Conservation (phyloP, 2,329 filamentous ascomycete genomes). For the Diaporthe eres region DNA sequence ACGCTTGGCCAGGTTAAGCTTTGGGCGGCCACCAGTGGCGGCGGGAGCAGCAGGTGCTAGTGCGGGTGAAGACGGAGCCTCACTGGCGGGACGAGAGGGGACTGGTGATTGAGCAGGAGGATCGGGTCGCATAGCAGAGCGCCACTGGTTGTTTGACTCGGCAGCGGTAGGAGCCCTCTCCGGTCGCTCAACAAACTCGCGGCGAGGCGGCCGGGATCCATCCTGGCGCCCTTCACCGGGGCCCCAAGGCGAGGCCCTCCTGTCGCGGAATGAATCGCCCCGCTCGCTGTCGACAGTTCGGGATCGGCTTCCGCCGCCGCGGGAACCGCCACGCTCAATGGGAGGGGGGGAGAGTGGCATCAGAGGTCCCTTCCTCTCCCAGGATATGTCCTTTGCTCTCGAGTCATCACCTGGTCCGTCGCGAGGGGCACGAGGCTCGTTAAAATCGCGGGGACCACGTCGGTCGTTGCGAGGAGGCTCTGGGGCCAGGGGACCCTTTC, state of each 20-base stretch:
- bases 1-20: conserved; percentile 89
- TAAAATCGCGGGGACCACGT: conserved; percentile 64
- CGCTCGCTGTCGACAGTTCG: conserved; percentile 69
- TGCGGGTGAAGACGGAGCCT: conserved; percentile 81
- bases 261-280: conserved; percentile 69
- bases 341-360: conserved; percentile 72
- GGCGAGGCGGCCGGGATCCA: conserved; percentile 83
- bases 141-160: conserved; percentile 95
- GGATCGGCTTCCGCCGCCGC: conserved; percentile 67
- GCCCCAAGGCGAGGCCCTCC: conserved; percentile 79
- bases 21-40: conserved; percentile 77
- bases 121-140: conserved; percentile 91
- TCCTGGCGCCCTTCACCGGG: conserved; percentile 75
- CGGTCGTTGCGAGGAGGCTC: conserved; percentile 60
- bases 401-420: conserved; percentile 37
- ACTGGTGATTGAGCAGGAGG: conserved; percentile 71
- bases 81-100: conserved; percentile 79
- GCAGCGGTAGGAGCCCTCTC: conserved; percentile 87
- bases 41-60: conserved; percentile 62
- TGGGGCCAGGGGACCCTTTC: conserved; percentile 80
- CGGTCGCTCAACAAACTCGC: conserved; percentile 76
- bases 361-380: conserved; percentile 95
- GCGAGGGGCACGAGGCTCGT: conserved; percentile 59
- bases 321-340: conserved; percentile 64
- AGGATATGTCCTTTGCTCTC: conserved; percentile 66